Evolutionary conservation across 2,329 filamentous ascomycete genomes (phyloP), one percentile per base, ranked within the genome.

Genomic region (Xenoacremonium recifei): DNA sequence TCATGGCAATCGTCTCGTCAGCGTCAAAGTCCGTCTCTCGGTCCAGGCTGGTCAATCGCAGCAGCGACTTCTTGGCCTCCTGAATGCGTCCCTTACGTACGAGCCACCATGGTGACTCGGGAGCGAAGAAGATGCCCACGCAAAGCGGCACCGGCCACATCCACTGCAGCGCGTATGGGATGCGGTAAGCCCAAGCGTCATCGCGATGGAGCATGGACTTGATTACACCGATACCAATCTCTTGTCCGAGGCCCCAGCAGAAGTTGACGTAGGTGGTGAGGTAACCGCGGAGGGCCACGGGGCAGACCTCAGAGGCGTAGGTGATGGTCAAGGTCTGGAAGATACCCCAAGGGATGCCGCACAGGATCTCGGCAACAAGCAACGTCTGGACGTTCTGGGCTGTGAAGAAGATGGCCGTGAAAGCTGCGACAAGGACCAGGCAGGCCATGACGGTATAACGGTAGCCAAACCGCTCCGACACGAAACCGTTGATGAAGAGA

Each of bases 1-100:
- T 95, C 88, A 95, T 95, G 55, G 87, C 84, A 37, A 95, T 75
- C 0, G 88, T 93, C 67, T 93, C 88, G 48, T 95, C 86, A 10
- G 86, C 79, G 57, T 95, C 80, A 54, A 93, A 91, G 46, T 85
- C 77, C 1, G 80, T 84, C 46, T 89, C 83, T 40, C 72, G 71
- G 49, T 81, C 70, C 12, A 73, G 54, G 54, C 76, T 84, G 5
- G 84, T 87, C 16, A 89, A 69, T 4, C 84, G 80, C 36, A 84
- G 69, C 16, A 89, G 73, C 2, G 84, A 70, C 35, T 70, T 67
- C 67, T 87, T 87, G 21, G 85, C 85, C 13, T 87, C 81, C 7
- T 81, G 77, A 29, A 80, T 67, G 25, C 73, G 74, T 23, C 80
- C 82, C 55, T 76, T 79, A 29, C 85, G 80, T 33, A 89, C 82